Percentiles rank a stretch among this genome's conserved stretches.
Conservation (phyloP, 148 eudicot species). For the Silene uniflora region DNA sequence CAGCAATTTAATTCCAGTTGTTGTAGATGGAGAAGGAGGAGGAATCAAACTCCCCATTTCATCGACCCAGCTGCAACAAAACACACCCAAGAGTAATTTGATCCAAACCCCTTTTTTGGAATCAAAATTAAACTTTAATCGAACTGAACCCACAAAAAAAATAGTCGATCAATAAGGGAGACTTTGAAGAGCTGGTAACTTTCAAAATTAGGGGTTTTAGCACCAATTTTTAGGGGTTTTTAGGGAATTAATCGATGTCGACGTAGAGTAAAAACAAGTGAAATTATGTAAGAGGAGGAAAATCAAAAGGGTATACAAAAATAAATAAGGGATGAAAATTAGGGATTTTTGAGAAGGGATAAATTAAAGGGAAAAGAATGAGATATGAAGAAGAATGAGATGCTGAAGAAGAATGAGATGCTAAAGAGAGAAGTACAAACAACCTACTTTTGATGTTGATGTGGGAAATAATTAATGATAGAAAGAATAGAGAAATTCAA, state of each 20-base stretch:
- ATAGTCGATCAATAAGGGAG: neutral
- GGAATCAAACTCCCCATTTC: neutral
- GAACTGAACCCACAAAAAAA: conserved; percentile 6
- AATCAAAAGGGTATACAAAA: neutral
- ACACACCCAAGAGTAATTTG: conserved; percentile 12
- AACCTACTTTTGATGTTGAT: conserved; percentile 20
- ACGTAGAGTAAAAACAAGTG: conserved; percentile 9
- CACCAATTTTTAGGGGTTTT: too few relatives aligned
- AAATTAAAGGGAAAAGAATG: neutral
- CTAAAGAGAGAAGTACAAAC: conserved; percentile 14
- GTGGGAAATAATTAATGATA: conserved; percentile 16
- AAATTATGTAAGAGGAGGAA: neutral
- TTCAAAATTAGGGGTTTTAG: conserved; percentile 15
- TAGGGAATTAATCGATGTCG: neutral
- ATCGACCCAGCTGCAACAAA: conserved; percentile 18
- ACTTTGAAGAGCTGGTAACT: neutral
- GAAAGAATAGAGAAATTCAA: conserved; percentile 14
- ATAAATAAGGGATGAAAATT: conserved; percentile 1
- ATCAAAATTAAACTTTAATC: too few relatives aligned
- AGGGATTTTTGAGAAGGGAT: conserved; percentile 14
- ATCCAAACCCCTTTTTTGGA: conserved; percentile 17
- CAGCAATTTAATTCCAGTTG: too few relatives aligned
- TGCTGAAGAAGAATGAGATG: too few relatives aligned
- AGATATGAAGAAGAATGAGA: too few relatives aligned
- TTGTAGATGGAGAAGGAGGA: too few relatives aligned